These are phyloP conservation scores for Penicillium sp. DNA, from an alignment of 2,329 filamentous ascomycete species.

Conservation along the genomic window DNA sequence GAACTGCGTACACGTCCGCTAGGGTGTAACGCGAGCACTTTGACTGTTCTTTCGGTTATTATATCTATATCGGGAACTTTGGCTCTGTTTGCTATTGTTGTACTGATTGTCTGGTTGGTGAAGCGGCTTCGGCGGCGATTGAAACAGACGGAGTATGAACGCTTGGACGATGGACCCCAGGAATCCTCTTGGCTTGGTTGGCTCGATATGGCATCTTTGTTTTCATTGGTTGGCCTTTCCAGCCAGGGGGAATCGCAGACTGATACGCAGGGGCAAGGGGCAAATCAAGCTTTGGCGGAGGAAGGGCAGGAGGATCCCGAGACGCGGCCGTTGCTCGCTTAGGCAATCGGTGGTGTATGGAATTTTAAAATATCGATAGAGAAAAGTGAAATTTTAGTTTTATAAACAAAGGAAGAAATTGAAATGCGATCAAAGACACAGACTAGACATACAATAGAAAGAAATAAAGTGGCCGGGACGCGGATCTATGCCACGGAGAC, in stretches of 20 bases:
- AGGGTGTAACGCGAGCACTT: slow-evolving; percentile 42
- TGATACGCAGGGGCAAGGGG: not conserved
- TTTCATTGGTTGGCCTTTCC: not conserved
- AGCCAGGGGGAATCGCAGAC: not conserved
- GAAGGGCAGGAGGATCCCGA: slow-evolving; percentile 19
- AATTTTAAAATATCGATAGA: not conserved
- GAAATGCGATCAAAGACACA: not conserved
- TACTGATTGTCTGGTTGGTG: slow-evolving; percentile 16
- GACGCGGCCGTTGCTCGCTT: slow-evolving; percentile 29
- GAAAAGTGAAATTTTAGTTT: not conserved
- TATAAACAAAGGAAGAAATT: not conserved
- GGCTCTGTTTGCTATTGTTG: slow-evolving; percentile 19
- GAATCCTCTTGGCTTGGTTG: not conserved
- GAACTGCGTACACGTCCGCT: slow-evolving; percentile 41
- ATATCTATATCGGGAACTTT: slow-evolving; percentile 33
- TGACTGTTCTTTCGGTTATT: slow-evolving; percentile 38
- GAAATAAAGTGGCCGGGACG: not conserved
- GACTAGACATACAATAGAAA: not conserved
- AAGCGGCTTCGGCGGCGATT: slow-evolving; percentile 9
- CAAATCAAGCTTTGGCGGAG: not conserved
- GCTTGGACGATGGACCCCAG: not conserved
- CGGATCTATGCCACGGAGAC: slow-evolving; percentile 1
- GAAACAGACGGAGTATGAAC: slow-evolving; percentile 12
- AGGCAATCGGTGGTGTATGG: not conserved
- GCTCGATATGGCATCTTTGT: not conserved